Evolutionary conservation across 2,329 filamentous ascomycete species (phyloP).

Genomic region (Phaeophleospora eucalypticola): DNA sequence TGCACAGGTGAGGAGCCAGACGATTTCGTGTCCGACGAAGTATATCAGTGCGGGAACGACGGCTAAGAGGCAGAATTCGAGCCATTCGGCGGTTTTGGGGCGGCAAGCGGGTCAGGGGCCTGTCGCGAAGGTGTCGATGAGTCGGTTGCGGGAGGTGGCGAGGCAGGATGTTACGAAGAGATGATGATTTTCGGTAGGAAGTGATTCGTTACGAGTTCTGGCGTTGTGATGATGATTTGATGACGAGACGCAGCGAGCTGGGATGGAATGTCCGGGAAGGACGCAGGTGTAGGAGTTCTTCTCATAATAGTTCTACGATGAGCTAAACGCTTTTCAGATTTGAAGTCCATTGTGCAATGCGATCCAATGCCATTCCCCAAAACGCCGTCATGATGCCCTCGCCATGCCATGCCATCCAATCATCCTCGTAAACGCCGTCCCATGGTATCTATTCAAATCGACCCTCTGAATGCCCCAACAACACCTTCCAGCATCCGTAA

Average conservation of each 20-base stretch:
- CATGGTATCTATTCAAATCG: not conserved
- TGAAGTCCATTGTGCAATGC: too few species aligned
- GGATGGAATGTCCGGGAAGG: not conserved
- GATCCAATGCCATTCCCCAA: not conserved
- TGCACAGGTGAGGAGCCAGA: not conserved
- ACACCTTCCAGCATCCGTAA: constrained; percentile 77
- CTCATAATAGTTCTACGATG: not conserved
- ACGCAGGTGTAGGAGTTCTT: not conserved
- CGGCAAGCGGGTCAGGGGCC: not conserved
- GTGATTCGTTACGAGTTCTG: too few species aligned
- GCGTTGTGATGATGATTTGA: too few species aligned
- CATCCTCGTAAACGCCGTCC: not conserved
- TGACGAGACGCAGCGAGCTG: not conserved
- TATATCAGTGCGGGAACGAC: not conserved
- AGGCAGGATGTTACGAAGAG: not conserved
- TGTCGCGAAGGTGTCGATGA: not conserved
- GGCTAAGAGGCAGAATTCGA: not conserved
- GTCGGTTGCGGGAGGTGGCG: not conserved
- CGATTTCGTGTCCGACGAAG: not conserved
- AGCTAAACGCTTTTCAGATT: not conserved
- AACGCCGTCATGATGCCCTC: not conserved
- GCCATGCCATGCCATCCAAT: constrained; percentile 1
- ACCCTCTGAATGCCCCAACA: constrained; percentile 40
- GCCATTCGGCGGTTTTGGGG: not conserved
- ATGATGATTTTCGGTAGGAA: too few species aligned